These are phyloP conservation scores for Pleurotus platypus DNA, from an alignment of 768 basidiomycete genomes.

Conservation along the genomic window DNA sequence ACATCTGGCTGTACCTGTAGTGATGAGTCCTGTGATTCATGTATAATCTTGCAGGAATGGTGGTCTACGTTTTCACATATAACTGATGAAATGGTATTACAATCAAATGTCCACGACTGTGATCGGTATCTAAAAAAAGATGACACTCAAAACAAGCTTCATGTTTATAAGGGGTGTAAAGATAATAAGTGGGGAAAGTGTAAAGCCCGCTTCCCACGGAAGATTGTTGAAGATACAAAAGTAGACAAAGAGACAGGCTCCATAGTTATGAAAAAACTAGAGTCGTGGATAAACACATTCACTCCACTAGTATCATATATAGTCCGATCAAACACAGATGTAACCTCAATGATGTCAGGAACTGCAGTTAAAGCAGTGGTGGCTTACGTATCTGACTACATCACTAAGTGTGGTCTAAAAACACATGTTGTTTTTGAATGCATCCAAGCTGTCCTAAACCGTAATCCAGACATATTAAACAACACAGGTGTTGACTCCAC, in stretches of 20 bases:
- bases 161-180: constrained; percentile 16
- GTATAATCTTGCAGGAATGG: constrained; percentile 12
- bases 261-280: constrained; percentile 11
- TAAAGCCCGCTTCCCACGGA: constrained; percentile 29
- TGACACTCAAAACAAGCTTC: constrained; percentile 8
- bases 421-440: constrained; percentile 20
- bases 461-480: constrained; percentile 14
- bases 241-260: constrained; percentile 24
- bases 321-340: neutral
- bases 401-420: constrained; percentile 22
- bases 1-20: constrained; percentile 9
- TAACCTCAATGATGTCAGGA: constrained; percentile 17
- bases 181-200: constrained; percentile 24
- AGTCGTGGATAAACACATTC: neutral
- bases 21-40: constrained; percentile 7
- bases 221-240: constrained; percentile 13
- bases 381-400: constrained; percentile 25
- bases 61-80: constrained; percentile 13
- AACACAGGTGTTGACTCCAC: neutral
- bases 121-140: neutral
- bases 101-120: neutral
- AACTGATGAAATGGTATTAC: constrained; percentile 22
- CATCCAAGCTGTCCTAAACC: constrained; percentile 17
- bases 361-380: constrained; percentile 22
- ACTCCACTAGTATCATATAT: neutral